phyloP scores from a whole-genome alignment of 2,329 filamentous ascomycete genomes.

The Sarocladiaceae sp. region DNA sequence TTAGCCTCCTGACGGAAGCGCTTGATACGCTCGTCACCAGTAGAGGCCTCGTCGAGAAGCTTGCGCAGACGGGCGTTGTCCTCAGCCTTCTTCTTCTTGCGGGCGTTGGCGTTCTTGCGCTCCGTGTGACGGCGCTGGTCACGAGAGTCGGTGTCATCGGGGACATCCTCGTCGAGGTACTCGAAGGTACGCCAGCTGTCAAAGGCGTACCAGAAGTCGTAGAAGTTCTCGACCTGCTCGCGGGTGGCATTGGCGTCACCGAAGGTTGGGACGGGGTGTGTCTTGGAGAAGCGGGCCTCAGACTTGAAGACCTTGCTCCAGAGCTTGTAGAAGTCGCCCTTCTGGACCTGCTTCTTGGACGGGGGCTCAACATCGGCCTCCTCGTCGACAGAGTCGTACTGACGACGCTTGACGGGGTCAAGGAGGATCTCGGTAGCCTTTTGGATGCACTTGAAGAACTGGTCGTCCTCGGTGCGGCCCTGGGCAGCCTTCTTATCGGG shows the following conservation, averaged over 20 bases:
- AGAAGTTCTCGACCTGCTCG: constrained; percentile 89
- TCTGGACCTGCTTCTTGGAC: constrained; percentile 79
- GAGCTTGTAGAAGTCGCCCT: constrained; percentile 90
- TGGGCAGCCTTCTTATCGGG: constrained; percentile 97
- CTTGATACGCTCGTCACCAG: constrained; percentile 92
- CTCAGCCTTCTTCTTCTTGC: constrained; percentile 99
- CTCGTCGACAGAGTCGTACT: constrained; percentile 96
- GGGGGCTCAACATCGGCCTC: constrained; percentile 88
- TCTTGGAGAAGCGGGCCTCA: constrained; percentile 88
- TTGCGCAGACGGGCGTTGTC: constrained; percentile 87
- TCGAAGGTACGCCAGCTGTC: constrained; percentile 97
- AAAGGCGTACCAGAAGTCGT: constrained; percentile 99
- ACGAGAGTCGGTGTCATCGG: constrained; percentile 97
- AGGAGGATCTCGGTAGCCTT: constrained; percentile 91
- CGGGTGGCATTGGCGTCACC: constrained; percentile 78
- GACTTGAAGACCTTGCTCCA: constrained; percentile 88
- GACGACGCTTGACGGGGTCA: constrained; percentile 85
- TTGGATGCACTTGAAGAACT: constrained; percentile 99
- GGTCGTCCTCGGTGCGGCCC: constrained; percentile 83
- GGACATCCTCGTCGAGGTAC: constrained; percentile 97
- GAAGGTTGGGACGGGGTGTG: constrained; percentile 79
- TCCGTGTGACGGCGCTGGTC: constrained; percentile 98
- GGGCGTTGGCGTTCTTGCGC: constrained; percentile 94
- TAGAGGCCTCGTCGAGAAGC: constrained; percentile 79
- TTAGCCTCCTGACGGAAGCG: constrained; percentile 88